These are phyloP conservation scores for Byssothecium circinans DNA, from an alignment of 2,329 filamentous ascomycete genomes.

Conservation along the genomic window DNA sequence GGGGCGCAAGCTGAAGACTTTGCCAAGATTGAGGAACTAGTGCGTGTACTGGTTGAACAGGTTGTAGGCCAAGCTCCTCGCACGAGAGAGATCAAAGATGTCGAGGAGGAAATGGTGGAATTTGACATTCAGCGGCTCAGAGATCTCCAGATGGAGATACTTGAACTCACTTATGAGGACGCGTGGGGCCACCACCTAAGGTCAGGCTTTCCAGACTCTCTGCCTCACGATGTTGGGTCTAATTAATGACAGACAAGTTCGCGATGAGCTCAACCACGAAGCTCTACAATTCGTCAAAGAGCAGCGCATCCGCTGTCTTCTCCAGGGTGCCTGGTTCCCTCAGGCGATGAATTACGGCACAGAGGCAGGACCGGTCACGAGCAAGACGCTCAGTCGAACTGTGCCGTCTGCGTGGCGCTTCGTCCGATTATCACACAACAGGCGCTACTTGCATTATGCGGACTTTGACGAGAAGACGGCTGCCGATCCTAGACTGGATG, in stretches of 20 bases:
- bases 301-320: conserved; percentile 85
- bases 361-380: conserved; percentile 50
- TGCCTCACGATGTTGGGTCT: conserved; percentile 13
- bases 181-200: conserved; percentile 89
- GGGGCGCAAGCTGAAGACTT: conserved; percentile 85
- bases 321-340: conserved; percentile 88
- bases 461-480: conserved; percentile 71
- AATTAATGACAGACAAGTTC: conserved; percentile 64
- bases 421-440: conserved; percentile 85
- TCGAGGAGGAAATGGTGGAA: conserved; percentile 85
- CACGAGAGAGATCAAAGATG: conserved; percentile 79
- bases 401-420: conserved; percentile 71
- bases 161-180: conserved; percentile 90
- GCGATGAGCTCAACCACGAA: conserved; percentile 87
- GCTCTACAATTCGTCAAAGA: conserved; percentile 96
- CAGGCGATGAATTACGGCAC: conserved; percentile 53
- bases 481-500: conserved; percentile 70
- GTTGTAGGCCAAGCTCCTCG: conserved; percentile 81
- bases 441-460: conserved; percentile 85
- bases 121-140: conserved; percentile 79
- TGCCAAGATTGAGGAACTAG: conserved; percentile 86
- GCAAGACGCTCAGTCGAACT: conserved; percentile 45
- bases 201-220: conserved; percentile 26
- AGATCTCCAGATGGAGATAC: conserved; percentile 87
- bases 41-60: conserved; percentile 86